Percentiles rank a stretch among this genome's conserved stretches.
These are phyloP conservation scores for Puccinia horiana DNA, from an alignment of 1,284 basidiomycete species.

Conservation along the genomic window DNA sequence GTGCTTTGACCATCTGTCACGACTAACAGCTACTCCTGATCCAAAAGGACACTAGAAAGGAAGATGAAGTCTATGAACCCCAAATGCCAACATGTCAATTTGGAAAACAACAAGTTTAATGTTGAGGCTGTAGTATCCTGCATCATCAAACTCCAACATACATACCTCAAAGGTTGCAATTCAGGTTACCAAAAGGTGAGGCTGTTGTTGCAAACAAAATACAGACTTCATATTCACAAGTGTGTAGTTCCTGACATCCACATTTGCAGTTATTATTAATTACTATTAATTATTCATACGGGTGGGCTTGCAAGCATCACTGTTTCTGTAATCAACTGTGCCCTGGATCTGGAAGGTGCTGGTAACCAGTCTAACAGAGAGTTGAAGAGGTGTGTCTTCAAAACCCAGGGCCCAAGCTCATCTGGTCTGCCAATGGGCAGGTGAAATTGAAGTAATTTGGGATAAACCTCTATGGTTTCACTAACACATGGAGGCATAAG, in stretches of 20 bases:
- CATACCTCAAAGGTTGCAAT: neutral
- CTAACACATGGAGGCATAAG: neutral
- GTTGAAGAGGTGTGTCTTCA: neutral
- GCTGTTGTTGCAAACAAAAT: neutral
- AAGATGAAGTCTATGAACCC: neutral
- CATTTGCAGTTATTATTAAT: no score
- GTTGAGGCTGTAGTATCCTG: neutral
- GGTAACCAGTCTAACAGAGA: neutral
- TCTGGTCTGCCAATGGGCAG: constrained; percentile 9
- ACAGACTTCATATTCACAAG: neutral
- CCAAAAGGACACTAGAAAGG: neutral
- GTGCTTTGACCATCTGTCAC: no score
- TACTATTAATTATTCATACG: no score
- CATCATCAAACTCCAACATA: neutral
- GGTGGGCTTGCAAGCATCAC: neutral
- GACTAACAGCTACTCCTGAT: no score
- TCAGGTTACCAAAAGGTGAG: neutral
- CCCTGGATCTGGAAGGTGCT: neutral
- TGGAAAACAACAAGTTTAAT: neutral
- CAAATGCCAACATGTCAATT: neutral
- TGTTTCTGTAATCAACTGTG: neutral
- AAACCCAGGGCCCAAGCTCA: neutral
- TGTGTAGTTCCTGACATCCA: neutral
- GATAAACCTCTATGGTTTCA: neutral
- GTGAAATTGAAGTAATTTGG: constrained; percentile 2